Evolutionary conservation across 176 grass and related monocot species (phyloP), one percentile per base, ranked within the genome.

Genomic region (Aegilops longissima): DNA sequence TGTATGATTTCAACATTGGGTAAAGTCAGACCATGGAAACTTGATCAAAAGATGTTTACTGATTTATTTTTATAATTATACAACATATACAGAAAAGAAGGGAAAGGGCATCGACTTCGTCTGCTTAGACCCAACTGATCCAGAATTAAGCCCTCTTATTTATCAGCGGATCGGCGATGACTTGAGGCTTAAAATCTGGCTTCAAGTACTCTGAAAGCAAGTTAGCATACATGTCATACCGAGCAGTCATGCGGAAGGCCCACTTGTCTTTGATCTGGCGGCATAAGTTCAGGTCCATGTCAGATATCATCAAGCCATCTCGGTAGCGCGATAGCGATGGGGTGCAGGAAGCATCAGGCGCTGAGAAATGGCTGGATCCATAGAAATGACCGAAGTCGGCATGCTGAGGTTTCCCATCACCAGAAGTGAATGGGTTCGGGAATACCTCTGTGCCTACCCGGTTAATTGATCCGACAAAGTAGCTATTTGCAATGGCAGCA

Each of bases 261-360:
- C 97, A 99, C 80, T 99, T 99, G 82, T 99, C 97, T 84, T 97
- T 99, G 42, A 99, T 88, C 85, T 99, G 97, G 30, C 94, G 89
- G 52, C 97, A 96, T 58, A 99, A 69, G 88, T 99, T 99, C 76
- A 99, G 90, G 84, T 99, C 89, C 92, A 99, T 92, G 89, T 99
- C 97, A 27, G 94, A 88, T 78, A 96, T 86, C 87, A 96, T 86
- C 83, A 96, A 77, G 56, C 97, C 97, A 91, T 96, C 97, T 70
- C 85, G 83, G 36, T 91, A 88, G 87, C 90, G 93, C 31, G 97
- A 99, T 21, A 99, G 73, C 25, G 93, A 93, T n/a, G 94, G 92
- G 25, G 97, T 96, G 87, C 97, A 94, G 29, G 94, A 93, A 65
- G 97, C 89, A 79, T 99, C 97, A 38, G 94, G 94, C 61, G 92